phyloP scores from a whole-genome alignment of 495 filamentous ascomycete genomes.

The Podospora didyma region DNA sequence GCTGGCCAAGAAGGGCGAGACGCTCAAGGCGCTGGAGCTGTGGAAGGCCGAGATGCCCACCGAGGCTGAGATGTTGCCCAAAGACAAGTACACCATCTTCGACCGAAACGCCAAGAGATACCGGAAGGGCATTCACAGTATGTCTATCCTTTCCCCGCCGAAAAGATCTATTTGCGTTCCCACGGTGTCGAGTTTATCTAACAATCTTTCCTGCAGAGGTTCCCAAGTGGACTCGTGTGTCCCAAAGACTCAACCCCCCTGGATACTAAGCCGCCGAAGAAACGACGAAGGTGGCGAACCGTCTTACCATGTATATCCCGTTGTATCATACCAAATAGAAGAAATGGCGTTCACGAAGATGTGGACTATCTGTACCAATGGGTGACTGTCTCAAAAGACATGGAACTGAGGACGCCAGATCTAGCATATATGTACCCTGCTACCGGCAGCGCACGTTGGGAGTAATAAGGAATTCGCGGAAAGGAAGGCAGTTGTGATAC shows the following conservation, averaged over 20 bases:
- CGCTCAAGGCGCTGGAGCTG: conserved; percentile 66
- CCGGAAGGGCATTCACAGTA: conserved; percentile 95
- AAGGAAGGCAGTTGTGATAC: no score
- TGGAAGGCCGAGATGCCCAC: conserved; percentile 96
- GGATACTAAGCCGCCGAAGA: conserved; percentile 69
- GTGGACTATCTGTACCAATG: background rate
- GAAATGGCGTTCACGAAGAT: conserved; percentile 12
- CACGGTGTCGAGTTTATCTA: background rate
- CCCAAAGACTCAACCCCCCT: conserved; percentile 87
- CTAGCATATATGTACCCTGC: no score
- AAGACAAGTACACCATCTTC: conserved; percentile 98
- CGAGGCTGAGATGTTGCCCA: conserved; percentile 92
- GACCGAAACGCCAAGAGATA: conserved; percentile 94
- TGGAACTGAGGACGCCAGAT: no score
- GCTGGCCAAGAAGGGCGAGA: conserved; percentile 64
- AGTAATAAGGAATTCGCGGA: no score
- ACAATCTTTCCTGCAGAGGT: conserved; percentile 54
- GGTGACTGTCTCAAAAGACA: no score
- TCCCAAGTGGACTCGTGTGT: conserved; percentile 94
- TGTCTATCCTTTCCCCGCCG: conserved; percentile 43
- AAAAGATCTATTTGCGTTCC: background rate
- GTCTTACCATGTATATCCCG: conserved; percentile 15
- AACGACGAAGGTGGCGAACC: conserved; percentile 1
- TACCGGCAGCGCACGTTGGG: no score
- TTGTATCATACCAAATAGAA: conserved; percentile 25